A percentile compares a stretch with the other conserved stretches of the same genome.
These are phyloP conservation scores for Wallacemonas rigidus DNA, from an alignment of 208 protist species.

Conservation along the genomic window DNA sequence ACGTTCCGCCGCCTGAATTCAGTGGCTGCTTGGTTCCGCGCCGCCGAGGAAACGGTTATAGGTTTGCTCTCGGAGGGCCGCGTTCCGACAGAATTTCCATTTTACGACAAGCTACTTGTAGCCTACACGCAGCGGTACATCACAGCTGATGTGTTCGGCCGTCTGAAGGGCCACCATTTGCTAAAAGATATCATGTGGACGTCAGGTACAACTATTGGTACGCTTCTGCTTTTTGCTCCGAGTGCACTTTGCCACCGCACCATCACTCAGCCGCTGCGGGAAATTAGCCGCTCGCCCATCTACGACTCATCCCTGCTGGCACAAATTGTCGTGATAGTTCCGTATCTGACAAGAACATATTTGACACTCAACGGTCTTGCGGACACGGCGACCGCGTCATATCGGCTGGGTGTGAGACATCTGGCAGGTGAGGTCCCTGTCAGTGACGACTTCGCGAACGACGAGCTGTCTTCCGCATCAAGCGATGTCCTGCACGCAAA, in stretches of 20 bases:
- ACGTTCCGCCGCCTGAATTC: slow-evolving; percentile 9
- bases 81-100: slow-evolving; percentile 37
- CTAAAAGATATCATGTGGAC: slow-evolving; percentile 56
- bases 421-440: neutral
- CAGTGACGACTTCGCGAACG: slow-evolving; percentile 12
- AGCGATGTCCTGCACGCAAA: slow-evolving; percentile 49
- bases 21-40: slow-evolving; percentile 3
- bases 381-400: neutral
- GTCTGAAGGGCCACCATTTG: slow-evolving; percentile 20
- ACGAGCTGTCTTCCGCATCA: neutral
- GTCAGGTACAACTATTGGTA: slow-evolving; percentile 31
- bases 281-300: slow-evolving; percentile 31
- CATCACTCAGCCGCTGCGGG: slow-evolving; percentile 27
- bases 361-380: slow-evolving; percentile 21
- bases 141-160: slow-evolving; percentile 26
- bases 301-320: slow-evolving; percentile 33
- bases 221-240: slow-evolving; percentile 45
- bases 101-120: slow-evolving; percentile 48
- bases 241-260: slow-evolving; percentile 30
- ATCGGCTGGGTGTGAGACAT: neutral
- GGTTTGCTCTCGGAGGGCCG: slow-evolving; percentile 18
- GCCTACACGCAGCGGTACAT: slow-evolving; percentile 66
- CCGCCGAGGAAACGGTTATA: slow-evolving; percentile 12
- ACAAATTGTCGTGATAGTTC: slow-evolving; percentile 37
- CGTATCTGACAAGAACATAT: slow-evolving; percentile 33